phyloP scores from a whole-genome alignment of 1,139 yeast species.

The Candida sojae region DNA sequence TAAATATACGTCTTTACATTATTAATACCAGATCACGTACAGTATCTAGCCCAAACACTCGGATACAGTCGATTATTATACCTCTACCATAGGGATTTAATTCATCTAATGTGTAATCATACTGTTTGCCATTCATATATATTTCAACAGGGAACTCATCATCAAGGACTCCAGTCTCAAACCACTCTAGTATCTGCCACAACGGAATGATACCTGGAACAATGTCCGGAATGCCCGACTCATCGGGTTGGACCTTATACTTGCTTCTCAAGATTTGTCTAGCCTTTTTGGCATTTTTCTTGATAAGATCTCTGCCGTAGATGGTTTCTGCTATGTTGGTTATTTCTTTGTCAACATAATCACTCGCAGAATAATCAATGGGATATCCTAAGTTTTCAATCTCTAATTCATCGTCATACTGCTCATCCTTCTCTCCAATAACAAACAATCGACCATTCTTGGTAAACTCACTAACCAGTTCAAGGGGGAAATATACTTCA shows the following conservation, averaged over 20 bases:
- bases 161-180: constrained; percentile 21
- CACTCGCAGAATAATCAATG: constrained; percentile 13
- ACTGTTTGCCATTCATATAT: constrained; percentile 15
- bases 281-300: constrained; percentile 23
- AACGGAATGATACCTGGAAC: constrained; percentile 56
- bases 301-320: constrained; percentile 24
- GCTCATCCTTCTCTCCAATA: constrained; percentile 20
- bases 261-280: constrained; percentile 18
- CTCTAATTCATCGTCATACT: constrained; percentile 16
- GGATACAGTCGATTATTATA: constrained; percentile 36
- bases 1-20: constrained; percentile 5
- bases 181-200: constrained; percentile 37
- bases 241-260: constrained; percentile 6
- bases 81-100: constrained; percentile 24
- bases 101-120: constrained; percentile 19
- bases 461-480: constrained; percentile 29
- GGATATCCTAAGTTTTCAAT: constrained; percentile 22
- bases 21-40: constrained; percentile 22
- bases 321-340: constrained; percentile 36
- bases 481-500: constrained; percentile 46
- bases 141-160: constrained; percentile 19
- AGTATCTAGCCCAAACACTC: constrained; percentile 40
- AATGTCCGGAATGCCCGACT: constrained; percentile 36
- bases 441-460: constrained; percentile 46
- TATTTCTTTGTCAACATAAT: constrained; percentile 12